Conservation (phyloP, 2,329 filamentous ascomycete genomes). For the Amylocarpus encephaloides region DNA sequence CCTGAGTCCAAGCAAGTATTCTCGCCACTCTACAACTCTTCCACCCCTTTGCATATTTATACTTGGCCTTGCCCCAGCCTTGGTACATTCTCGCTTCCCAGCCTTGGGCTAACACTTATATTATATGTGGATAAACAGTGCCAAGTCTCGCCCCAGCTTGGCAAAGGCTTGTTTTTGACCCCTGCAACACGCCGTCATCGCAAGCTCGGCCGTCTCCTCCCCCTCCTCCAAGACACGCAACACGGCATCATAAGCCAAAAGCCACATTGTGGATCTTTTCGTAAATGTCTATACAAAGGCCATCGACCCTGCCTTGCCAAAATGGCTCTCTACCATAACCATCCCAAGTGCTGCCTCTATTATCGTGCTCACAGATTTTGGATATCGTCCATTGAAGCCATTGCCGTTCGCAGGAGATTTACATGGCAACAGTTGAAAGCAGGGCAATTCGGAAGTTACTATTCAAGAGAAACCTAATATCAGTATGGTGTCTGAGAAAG, state of each 20-base stretch:
- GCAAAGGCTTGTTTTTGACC: background rate
- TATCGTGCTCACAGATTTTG: too few species aligned
- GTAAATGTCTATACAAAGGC: background rate
- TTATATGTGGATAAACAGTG: too few species aligned
- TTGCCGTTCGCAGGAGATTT: background rate
- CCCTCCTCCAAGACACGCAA: background rate
- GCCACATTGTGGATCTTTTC: background rate
- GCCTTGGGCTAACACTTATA: too few species aligned
- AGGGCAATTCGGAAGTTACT: background rate
- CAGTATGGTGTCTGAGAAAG: constrained; percentile 38
- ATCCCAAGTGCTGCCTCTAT: too few species aligned
- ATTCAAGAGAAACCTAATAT: too few species aligned
- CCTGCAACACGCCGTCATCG: background rate
- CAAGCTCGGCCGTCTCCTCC: background rate
- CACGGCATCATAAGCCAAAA: background rate
- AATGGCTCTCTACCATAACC: background rate
- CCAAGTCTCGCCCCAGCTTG: background rate
- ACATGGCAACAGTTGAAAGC: background rate
- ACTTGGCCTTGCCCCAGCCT: too few species aligned
- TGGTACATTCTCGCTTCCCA: too few species aligned
- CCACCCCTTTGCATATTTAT: too few species aligned
- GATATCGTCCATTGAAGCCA: too few species aligned
- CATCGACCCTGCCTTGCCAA: background rate
- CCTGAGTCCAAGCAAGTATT: too few species aligned
- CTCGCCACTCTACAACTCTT: too few species aligned